Evolutionary conservation across 306 rosid species (phyloP).

Genomic region (Begonia loranthoides): DNA sequence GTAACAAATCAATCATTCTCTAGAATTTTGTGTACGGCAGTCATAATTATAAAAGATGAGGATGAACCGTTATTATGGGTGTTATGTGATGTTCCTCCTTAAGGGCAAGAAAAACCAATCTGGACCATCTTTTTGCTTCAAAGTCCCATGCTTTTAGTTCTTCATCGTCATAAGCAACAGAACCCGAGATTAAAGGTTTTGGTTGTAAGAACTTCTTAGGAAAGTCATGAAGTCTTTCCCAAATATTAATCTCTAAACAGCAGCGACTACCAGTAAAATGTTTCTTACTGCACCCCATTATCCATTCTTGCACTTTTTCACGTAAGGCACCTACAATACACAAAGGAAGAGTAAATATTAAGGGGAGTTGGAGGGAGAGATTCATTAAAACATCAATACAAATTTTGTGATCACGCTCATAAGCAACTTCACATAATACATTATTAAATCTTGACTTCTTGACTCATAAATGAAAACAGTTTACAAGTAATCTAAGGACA

Average conservation of each 20-base stretch:
- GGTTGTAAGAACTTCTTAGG: constrained; percentile 41
- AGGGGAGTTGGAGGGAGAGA: background rate
- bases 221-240: constrained; percentile 49
- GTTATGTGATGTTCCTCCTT: constrained; percentile 42
- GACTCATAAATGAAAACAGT: no score
- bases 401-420: no score
- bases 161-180: constrained; percentile 52
- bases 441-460: no score
- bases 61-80: constrained; percentile 49
- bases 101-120: constrained; percentile 63
- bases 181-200: constrained; percentile 17
- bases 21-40: background rate
- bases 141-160: constrained; percentile 77
- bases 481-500: no score
- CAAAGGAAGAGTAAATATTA: constrained; percentile 14
- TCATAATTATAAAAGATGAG: constrained; percentile 7
- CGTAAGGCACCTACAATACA: constrained; percentile 53
- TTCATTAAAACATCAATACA: background rate
- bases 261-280: constrained; percentile 38
- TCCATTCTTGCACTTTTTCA: constrained; percentile 51
- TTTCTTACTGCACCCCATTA: constrained; percentile 55
- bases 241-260: constrained; percentile 31
- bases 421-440: no score
- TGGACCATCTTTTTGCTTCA: constrained; percentile 82
- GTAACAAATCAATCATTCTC: no score